Base-by-base conservation (phyloP, 1,284 basidiomycete species). In the Ganoderma sinense region DNA sequence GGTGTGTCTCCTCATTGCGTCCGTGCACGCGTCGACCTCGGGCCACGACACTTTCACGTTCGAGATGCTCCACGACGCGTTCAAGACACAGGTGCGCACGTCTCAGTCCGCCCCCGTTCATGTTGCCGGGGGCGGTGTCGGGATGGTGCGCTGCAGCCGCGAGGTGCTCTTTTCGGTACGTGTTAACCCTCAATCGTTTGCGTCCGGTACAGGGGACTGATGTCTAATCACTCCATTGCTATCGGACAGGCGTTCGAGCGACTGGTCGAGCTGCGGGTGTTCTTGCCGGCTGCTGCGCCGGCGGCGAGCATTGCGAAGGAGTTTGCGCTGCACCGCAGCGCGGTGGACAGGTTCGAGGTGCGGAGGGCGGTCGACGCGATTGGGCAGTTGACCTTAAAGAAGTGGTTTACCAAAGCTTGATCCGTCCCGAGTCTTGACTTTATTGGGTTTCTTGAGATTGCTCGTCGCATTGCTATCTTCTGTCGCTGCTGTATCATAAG, bases 41-140 rank as follows among this genome's bases (percentile, higher is more conserved):
- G 94, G 94, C 0, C 92, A 94, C 70, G 85, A 89, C 31, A 78
- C 78, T 7, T 87, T 94, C 77, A 95, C 90, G 2, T 95, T 95
- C 77, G 93, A 94, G 77, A 92, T 94, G 90, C 84, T 95, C 4
- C 83, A 90, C 71, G 90, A 93, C 61, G 82, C 84, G 23, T 92
- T 94, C 78, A 85, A 86, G 40, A 86, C 87, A 68, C 92, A 94
- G 79, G 84, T 92, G 23, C 88, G 90, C 31, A 84, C 88, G 23
- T 91, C 91, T 4, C 84, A 84, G 20, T 87, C 90, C 18, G 92
- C 92, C 0, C 93, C 93, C 1, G 87, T 94, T n/a, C 89, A 91
- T 67, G 78, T 93, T 39, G 88, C 89, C 65, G 91, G 92, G 3
- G 89, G 89, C 3, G 88, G 88, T 64, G 91, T 94, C 66, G 92